Evolutionary conservation across 768 basidiomycete genomes (phyloP), one percentile per base, ranked within the genome.

Genomic region (Galerina sulciceps): DNA sequence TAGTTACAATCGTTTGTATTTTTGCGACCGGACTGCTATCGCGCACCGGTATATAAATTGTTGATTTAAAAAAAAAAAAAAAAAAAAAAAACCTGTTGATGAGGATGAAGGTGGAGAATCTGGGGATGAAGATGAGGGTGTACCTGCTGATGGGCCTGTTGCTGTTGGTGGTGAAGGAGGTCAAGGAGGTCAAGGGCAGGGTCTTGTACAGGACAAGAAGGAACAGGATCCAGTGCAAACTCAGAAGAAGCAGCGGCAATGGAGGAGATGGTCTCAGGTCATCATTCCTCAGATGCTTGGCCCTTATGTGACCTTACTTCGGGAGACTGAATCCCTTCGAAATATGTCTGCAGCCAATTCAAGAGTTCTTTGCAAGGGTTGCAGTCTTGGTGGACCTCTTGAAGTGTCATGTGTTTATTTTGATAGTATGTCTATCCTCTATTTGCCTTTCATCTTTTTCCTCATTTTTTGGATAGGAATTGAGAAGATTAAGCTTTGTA

Each of bases 341-440:
- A 38, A 56, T 36, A 45, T 63, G n/a, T 31, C 20, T 47, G 46
- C 22, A 26, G 46, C 23, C 9, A 1, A 22, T 14, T 26, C 23
- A 4, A 18, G 13, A 4, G 44, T 15, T 10, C 26, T 26, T 6
- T 59, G 58, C 22, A 6, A 14, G 4, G 57, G 57, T 35, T 58
- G 61, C 34, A 5, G 1, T 5, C 0, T n/a, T 26, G 34, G 42
- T 8, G 1, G 57, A 40, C 26, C 34, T 8, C 22, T 55, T 2
- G 49, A 59, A 10, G 61, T 58, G 1, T 22, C 50, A 2, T 59
- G 57, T 26, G 35, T 62, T 4, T 59, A 35, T 22, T 62, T 62
- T 51, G 61, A 62, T 0, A 44, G 58, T 62, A 59, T 10, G 55
- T 61, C 2, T 38, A 26, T n/a, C 10, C 10, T 36, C 4, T 0